Evolutionary conservation across 345 rosid species (phyloP).

Genomic region (Eucalyptus dawsonii): DNA sequence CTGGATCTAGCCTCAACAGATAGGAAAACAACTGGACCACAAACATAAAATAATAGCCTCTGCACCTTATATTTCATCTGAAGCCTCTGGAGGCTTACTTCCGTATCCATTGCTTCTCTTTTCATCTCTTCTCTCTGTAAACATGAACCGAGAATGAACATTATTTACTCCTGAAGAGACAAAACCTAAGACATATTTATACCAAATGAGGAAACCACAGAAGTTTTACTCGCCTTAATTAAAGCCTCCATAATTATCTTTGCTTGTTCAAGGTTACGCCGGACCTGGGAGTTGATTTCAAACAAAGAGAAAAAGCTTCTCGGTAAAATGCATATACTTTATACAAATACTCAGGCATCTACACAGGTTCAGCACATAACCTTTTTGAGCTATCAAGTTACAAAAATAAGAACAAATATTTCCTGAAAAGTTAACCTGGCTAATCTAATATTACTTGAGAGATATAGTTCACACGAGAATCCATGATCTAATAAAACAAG

Average conservation of each 20-base stretch:
- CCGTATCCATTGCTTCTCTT: slow-evolving; percentile 76
- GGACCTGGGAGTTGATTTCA: slow-evolving; percentile 41
- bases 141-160: not conserved
- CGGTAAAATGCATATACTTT: not conserved
- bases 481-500: not conserved
- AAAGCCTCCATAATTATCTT: slow-evolving; percentile 78
- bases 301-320: not conserved
- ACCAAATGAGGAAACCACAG: not conserved
- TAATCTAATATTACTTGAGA: not conserved
- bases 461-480: not conserved
- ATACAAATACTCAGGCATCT: not conserved
- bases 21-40: not conserved
- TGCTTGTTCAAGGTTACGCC: slow-evolving; percentile 97
- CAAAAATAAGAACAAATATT: not conserved
- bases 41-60: not conserved
- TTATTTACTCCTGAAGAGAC: not conserved
- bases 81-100: slow-evolving; percentile 83
- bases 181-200: not conserved
- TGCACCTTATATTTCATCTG: slow-evolving; percentile 84
- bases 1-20: not conserved
- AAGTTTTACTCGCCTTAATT: slow-evolving; percentile 57
- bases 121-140: slow-evolving; percentile 94
- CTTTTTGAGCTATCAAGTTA: not conserved
- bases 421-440: not conserved
- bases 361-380: not conserved